Percentiles rank a stretch among this genome's conserved stretches.
Evolutionary conservation across 169 alveolate genomes (phyloP).

Genomic region (Eimeria acervulina): DNA sequence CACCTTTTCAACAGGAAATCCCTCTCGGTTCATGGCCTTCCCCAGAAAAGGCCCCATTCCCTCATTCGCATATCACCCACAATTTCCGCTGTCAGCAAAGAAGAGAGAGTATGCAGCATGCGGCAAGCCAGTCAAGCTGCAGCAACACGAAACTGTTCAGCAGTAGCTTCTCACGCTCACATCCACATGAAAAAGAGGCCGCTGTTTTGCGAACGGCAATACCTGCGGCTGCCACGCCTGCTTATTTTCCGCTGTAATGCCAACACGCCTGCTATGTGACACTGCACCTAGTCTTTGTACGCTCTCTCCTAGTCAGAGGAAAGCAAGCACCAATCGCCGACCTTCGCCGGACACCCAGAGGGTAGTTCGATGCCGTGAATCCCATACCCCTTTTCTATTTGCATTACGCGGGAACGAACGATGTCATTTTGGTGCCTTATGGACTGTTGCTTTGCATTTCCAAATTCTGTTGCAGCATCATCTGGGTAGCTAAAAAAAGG

Average conservation of each 20-base stretch:
- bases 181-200: not conserved
- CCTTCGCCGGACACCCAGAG: not conserved
- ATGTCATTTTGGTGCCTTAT: not conserved
- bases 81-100: not conserved
- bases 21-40: slow-evolving; percentile 51
- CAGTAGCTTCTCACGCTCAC: not conserved
- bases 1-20: slow-evolving; percentile 57
- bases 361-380: not conserved
- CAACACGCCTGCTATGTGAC: not conserved
- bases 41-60: not conserved
- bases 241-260: slow-evolving; percentile 1
- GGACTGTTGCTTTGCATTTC: not conserved
- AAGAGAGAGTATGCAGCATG: not conserved
- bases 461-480: not conserved
- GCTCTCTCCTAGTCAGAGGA: not conserved
- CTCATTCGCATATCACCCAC: not conserved
- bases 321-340: not conserved
- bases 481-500: not conserved
- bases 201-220: not conserved
- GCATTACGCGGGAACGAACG: not conserved
- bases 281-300: not conserved
- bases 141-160: not conserved
- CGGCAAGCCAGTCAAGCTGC: not conserved
- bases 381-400: not conserved
- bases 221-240: slow-evolving; percentile 64